Conservation (phyloP, 2,329 filamentous ascomycete species). For the Thielaviopsis cerberus region DNA sequence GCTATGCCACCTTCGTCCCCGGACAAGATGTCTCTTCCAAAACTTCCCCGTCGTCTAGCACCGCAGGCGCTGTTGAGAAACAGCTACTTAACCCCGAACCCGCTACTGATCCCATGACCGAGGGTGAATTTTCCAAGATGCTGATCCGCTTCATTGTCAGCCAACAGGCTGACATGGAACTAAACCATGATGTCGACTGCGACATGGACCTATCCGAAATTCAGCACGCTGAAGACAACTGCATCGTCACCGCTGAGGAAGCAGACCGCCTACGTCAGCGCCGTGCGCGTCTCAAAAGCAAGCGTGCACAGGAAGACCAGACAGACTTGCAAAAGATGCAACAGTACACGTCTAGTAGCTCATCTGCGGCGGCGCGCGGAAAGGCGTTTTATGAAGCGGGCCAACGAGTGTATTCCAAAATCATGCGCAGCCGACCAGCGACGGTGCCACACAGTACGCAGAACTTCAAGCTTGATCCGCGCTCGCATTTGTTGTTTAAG, state of each 20-base stretch:
- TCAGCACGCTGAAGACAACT: neutral
- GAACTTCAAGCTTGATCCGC: constrained; percentile 1
- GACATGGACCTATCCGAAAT: neutral
- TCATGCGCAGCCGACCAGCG: neutral
- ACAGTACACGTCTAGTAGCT: neutral
- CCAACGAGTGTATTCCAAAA: neutral
- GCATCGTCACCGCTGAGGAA: neutral
- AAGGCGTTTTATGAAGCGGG: neutral
- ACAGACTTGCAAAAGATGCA: neutral
- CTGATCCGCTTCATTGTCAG: neutral
- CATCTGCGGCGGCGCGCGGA: neutral
- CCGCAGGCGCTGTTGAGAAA: neutral
- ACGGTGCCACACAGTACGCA: constrained; percentile 1
- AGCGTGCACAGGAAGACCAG: neutral
- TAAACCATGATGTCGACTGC: neutral
- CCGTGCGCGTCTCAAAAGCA: neutral
- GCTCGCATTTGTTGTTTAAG: constrained; percentile 10
- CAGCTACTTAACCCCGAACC: neutral
- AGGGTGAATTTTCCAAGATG: neutral
- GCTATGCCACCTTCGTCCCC: neutral
- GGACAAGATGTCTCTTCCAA: neutral
- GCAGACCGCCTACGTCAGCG: neutral
- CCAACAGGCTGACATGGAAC: neutral
- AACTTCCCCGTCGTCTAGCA: neutral
- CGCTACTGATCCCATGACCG: neutral